A percentile compares a stretch with the other conserved stretches of the same genome.
Evolutionary conservation across 768 basidiomycete genomes (phyloP).

Genomic region (Trametes cinnabarina): DNA sequence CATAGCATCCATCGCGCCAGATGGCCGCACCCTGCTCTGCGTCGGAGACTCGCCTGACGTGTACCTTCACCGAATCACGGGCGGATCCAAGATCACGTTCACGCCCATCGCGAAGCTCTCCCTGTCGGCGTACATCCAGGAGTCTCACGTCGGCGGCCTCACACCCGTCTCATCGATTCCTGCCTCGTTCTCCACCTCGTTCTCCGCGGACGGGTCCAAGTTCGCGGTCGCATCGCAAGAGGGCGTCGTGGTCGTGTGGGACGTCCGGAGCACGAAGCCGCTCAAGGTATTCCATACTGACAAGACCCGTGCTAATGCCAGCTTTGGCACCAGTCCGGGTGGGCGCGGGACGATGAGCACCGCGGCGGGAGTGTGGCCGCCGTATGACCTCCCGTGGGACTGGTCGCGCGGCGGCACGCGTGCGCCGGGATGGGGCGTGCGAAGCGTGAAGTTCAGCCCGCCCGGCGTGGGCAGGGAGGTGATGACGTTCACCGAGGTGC

Average conservation of each 20-base stretch:
- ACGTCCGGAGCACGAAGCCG: constrained; percentile 71
- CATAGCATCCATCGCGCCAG: constrained; percentile 84
- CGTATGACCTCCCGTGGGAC: constrained; percentile 62
- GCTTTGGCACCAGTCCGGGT: constrained; percentile 7
- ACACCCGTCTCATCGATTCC: constrained; percentile 36
- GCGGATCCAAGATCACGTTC: constrained; percentile 60
- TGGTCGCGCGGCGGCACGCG: constrained; percentile 52
- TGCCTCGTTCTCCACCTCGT: constrained; percentile 80
- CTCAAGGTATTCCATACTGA: constrained; percentile 66
- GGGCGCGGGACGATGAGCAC: constrained; percentile 34
- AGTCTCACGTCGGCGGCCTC: constrained; percentile 7
- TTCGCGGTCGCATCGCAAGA: constrained; percentile 85
- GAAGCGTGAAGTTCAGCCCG: constrained; percentile 83
- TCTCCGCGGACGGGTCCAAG: constrained; percentile 70
- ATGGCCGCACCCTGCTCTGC: constrained; percentile 80
- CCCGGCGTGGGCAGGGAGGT: constrained; percentile 66
- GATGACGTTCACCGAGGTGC: constrained; percentile 87
- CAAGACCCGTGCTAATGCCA: constrained; percentile 28
- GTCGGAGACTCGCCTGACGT: constrained; percentile 91
- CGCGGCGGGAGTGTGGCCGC: constrained; percentile 48
- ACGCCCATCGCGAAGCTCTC: constrained; percentile 64
- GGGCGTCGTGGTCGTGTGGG: constrained; percentile 78
- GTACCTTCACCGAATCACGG: constrained; percentile 74
- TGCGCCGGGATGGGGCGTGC: constrained; percentile 80
- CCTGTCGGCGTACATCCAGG: constrained; percentile 51